Conservation (phyloP, 306 rosid genomes). For the Cotoneaster glaucophyllus region DNA sequence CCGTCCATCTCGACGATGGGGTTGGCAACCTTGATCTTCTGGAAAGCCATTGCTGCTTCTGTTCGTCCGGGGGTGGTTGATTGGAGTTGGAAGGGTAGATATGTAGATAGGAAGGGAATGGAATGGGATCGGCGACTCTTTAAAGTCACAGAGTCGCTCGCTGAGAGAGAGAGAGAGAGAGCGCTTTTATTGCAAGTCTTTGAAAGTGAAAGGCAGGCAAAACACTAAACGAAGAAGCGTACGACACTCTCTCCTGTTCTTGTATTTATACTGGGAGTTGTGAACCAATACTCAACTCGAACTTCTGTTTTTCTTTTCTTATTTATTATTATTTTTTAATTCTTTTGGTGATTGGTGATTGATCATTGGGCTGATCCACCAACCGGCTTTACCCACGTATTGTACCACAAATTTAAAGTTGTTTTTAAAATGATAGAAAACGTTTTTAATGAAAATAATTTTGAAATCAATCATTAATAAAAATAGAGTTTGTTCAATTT, state of each 20-base stretch:
- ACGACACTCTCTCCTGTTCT: neutral
- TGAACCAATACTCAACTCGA: too few relatives aligned
- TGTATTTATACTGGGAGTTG: neutral
- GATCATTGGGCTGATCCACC: neutral
- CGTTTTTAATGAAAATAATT: too few relatives aligned
- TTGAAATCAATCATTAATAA: too few relatives aligned
- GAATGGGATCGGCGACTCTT: neutral
- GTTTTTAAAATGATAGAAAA: too few relatives aligned
- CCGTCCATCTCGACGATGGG: slow-evolving; percentile 99
- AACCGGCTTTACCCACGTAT: neutral
- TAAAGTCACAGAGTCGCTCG: neutral
- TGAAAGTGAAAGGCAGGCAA: neutral
- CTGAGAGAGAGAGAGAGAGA: neutral
- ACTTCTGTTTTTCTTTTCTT: too few relatives aligned
- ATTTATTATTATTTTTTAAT: too few relatives aligned
- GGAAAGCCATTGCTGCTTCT: slow-evolving; percentile 45
- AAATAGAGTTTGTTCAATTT: too few relatives aligned
- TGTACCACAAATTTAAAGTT: too few relatives aligned
- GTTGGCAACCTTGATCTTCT: slow-evolving; percentile 85
- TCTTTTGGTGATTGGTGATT: too few relatives aligned
- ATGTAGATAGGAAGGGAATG: neutral
- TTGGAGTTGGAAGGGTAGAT: neutral
- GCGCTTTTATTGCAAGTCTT: neutral
- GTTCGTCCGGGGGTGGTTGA: neutral
- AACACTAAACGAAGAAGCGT: neutral